Base-by-base conservation (phyloP, 257 asterid species). In the Solanum boliviense region DNA sequence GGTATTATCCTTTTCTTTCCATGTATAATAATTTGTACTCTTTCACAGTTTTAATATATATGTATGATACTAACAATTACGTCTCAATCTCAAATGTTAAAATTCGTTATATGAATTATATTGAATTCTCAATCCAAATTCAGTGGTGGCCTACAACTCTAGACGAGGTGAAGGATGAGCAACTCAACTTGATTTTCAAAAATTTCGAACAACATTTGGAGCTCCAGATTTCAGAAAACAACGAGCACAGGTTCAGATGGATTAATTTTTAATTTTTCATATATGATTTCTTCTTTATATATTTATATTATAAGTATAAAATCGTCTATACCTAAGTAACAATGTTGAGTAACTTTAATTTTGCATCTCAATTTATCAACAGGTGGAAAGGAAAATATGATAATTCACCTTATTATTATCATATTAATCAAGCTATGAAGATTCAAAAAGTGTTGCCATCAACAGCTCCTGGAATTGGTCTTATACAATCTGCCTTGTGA, bases 121-220 rank as follows among this genome's bases (percentile, higher is more conserved):
- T 13, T 13, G 58, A 46, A 46, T 46, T 39, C 13, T 39, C 46
- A 4, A 39, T 31, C n/a, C 32, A 71, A 71, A 29, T 35, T 41
- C 32, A 96, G 98, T 96, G 98, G 98, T 92, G 93, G 6, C 98
- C 99, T 56, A 83, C 93, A 34, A 92, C 89, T 52, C 92, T 94
- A 36, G 95, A 93, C 15, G 90, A 88, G 44, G 93, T 93, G 52
- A 93, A 93, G 25, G 92, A 87, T 38, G 96, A 91, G 73, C 91
- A 91, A 71, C 78, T 96, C 48, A 86, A 90, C 52, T 86, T 72
- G 48, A 94, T 95, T 0, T 94, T 94, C 85, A 90, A 92, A 89
- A 93, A 93, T 83, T 95, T 95, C 65, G 92, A 91, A 87, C 93
- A 93, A 62, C 93, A 93, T 86, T 82, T 92, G 92, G 98, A 96